Conservation (phyloP, 257 asterid genomes). For the Anisodus acutangulus region DNA sequence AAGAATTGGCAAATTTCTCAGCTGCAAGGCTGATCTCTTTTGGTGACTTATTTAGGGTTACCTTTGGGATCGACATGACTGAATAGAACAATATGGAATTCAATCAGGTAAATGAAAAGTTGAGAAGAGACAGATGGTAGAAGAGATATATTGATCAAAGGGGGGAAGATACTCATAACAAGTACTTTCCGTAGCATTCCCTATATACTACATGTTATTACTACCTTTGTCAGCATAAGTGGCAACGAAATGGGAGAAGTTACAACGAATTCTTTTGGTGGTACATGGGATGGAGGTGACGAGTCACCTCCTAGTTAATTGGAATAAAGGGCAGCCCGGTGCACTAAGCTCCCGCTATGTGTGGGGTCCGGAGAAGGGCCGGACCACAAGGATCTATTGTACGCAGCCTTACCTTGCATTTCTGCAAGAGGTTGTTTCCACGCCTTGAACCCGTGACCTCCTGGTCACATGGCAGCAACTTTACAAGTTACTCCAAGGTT, state of each 20-base stretch:
- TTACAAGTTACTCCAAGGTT: too few relatives aligned
- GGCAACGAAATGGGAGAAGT: background rate
- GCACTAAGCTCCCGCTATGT: too few relatives aligned
- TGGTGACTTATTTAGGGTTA: background rate
- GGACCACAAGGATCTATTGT: too few relatives aligned
- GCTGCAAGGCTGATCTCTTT: background rate
- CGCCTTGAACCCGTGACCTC: too few relatives aligned
- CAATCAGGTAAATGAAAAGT: background rate
- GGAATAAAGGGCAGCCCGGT: background rate
- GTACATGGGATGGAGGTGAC: background rate
- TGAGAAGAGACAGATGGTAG: background rate
- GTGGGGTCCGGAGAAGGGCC: too few relatives aligned
- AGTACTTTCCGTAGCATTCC: background rate
- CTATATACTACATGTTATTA: background rate
- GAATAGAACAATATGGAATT: background rate
- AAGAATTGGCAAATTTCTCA: background rate
- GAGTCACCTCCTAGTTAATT: background rate
- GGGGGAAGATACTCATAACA: background rate
- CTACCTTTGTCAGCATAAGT: background rate
- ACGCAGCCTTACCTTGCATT: too few relatives aligned
- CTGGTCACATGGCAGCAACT: too few relatives aligned
- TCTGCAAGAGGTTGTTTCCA: too few relatives aligned
- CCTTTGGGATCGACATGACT: background rate
- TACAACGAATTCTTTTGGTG: background rate
- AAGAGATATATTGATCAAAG: background rate